Base-by-base conservation (phyloP, 192 early-diverging fungal genomes). In the Irineochytrium annulatum region DNA sequence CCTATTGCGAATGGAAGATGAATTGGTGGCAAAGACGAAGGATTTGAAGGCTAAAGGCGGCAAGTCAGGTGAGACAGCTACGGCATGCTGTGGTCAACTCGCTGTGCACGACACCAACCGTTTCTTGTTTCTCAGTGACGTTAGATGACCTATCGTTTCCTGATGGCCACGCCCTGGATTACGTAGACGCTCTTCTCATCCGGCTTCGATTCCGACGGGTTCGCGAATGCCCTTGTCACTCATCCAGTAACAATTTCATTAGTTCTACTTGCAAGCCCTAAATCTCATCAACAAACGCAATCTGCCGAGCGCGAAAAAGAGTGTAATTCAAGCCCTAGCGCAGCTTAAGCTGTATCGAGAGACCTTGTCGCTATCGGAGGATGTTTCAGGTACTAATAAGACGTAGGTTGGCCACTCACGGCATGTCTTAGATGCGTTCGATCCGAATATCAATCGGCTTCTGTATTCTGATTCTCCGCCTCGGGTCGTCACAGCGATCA, bases 301-400 rank as follows among this genome's bases (percentile, higher is more conserved):
- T 32, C 19, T 58, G 39, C 55, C 44, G 6, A 65, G 45, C 30
- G 63, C 63, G n/a, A 65, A 65, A 51, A 57, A 58, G 29, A 58
- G 44, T 22, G 29, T 65, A 22, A 41, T 17, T 31, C 45, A 53
- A 27, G 39, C 57, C 16, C 31, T 65, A 3, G 28, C 45, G 5
- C 55, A 58, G 52, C 27, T 58, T 46, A 39, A 65, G 17, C 5
- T 58, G 17, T 57, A 55, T 43, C 43, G 41, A 20, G 19, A 24
- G 0, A 19, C 24, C 17, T 3, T 51, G 8, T 3, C 5, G 4
- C 33, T 65, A 3, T 31, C n/a, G 4, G 44, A 48, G 19, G 63
- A 65, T 31, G 57, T 65, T 55, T 29, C 22, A 58, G 35, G 62
- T 63, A 43, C 2, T 6, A 32, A 26, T 17, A 20, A 28, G 20